phyloP scores from a whole-genome alignment of 2,329 filamentous ascomycete genomes.

The Rhynchosporium graminicola region DNA sequence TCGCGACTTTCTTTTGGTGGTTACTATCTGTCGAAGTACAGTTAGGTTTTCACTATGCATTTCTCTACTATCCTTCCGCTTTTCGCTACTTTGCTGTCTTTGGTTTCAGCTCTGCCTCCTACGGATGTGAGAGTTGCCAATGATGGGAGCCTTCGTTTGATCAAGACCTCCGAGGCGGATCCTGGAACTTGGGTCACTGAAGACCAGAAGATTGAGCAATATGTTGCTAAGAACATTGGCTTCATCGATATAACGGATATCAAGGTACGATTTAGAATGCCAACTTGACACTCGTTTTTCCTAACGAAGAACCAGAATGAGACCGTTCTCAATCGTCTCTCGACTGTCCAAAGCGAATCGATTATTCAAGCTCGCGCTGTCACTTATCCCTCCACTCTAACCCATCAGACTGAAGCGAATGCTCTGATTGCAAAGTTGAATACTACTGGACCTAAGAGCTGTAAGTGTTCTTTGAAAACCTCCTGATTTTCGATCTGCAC shows the following conservation, averaged over 20 bases:
- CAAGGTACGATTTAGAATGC: slow-evolving; percentile 4
- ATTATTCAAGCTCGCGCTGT: slow-evolving; percentile 18
- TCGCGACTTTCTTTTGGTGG: neutral
- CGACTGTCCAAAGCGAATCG: slow-evolving; percentile 5
- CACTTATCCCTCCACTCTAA: slow-evolving; percentile 19
- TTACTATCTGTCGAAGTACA: neutral
- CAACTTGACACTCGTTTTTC: too few relatives aligned
- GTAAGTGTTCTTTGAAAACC: neutral
- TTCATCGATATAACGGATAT: slow-evolving; percentile 28
- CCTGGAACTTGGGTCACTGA: slow-evolving; percentile 24
- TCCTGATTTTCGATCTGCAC: too few relatives aligned
- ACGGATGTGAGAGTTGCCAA: slow-evolving; percentile 4
- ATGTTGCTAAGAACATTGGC: slow-evolving; percentile 25
- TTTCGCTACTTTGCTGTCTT: slow-evolving; percentile 11
- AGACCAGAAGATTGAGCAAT: slow-evolving; percentile 24
- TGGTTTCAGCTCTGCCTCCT: slow-evolving; percentile 6
- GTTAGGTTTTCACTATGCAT: slow-evolving; percentile 6
- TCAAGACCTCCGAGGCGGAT: slow-evolving; percentile 26
- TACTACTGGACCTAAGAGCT: slow-evolving; percentile 17
- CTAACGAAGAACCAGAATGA: neutral
- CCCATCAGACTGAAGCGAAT: slow-evolving; percentile 22
- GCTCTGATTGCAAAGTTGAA: slow-evolving; percentile 17
- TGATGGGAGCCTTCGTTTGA: slow-evolving; percentile 18
- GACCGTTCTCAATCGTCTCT: slow-evolving; percentile 10
- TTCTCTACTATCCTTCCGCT: slow-evolving; percentile 2